Evolutionary conservation across 371 early-diverging fungal genomes (phyloP), one percentile per base, ranked within the genome.

Genomic region (Fennellomyces sp.): DNA sequence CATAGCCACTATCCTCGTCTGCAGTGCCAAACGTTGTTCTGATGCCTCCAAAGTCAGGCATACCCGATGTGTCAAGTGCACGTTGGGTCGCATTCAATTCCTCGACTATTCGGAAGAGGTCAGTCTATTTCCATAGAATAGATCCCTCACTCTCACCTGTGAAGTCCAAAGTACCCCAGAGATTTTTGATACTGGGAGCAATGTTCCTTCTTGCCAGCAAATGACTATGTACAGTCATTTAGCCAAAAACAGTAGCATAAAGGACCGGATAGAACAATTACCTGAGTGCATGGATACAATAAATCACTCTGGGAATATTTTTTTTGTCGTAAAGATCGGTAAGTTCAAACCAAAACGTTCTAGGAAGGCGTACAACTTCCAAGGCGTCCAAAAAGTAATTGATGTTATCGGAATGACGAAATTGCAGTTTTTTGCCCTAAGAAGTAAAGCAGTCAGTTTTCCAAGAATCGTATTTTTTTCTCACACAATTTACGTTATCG

Each of bases 291-390:
- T 99, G 99, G 52, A 99, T 91, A 78, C 99, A 99, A 76, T 99
- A 99, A 63, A 99, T 97, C 10, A 99, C 99, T 70, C 96, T 96
- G 23, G 99, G 99, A 71, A 99, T 93, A 75, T 99, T 99, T 76
- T 99, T 99, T 77, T 94, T 92, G 58, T 99, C 99, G 77, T 99
- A 99, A 12, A 99, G 78, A 79, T 99, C 99, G 0, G 97, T 95
- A 61, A 96, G 77, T 73, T 99, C 99, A 82, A 99, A 99, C 69
- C 93, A 89, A 82, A 99, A 99, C 62, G 93, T 89, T 70, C 81
- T 60, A 5, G 99, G 98, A 13, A 99, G 76, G 2, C 92, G 90
- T 17, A 95, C 88, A 36, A 89, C 82, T 42, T 83, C 76, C 56
- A 95, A 83, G 2, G 95, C 94, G 21, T 78, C 76, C 66, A 99